Evolutionary conservation across 2,329 filamentous ascomycete species (phyloP), one percentile per base, ranked within the genome.

Genomic region (Aspergillus ruber): DNA sequence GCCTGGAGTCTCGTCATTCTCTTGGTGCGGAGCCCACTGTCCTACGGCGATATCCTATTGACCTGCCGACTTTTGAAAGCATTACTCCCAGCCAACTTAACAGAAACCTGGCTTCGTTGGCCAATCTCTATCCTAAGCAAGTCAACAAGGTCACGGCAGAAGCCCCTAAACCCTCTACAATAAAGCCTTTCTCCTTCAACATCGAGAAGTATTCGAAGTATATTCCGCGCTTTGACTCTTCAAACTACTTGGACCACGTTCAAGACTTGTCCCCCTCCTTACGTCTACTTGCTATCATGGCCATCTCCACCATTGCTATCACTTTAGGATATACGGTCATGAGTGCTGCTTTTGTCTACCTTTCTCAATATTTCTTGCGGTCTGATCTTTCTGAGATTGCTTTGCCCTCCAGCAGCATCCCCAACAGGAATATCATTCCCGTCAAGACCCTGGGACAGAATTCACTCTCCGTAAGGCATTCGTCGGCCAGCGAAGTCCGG

Each of bases 1-100:
- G 69, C 42, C 54, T 75, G 39, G 69, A 74, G 51, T 63, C 65
- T 43, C 64, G 65, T 42, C 55, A 67, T 55, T 33, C 59, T 6
- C 41, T 55, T 8, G 67, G 63, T 15, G 67, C 67, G 5, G 63
- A 66, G 43, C 62, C 53, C 3, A 54, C 56, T 9, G 59, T 71
- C 15, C 44, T 70, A 33, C 61, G 59, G 54, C 66, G 61, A 39
- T 74, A 61, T 48, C 73, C 74, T 12, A 71, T 76, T 48, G 72
- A 76, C 50, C 51, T 76, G 42, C 63, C 66, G 50, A 74, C 70
- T 0, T 76, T 76, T 45, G 63, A 75, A 52, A 72, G 68, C 47
- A 72, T 76, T 50, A 66, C 73, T 12, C 67, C 73, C 10, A 57
- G 65, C 10, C 72, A 75, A 42, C 61, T 76, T 23, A 75, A 75